Conservation (phyloP, 2,329 filamentous ascomycete genomes). For the Monascus ruber region DNA sequence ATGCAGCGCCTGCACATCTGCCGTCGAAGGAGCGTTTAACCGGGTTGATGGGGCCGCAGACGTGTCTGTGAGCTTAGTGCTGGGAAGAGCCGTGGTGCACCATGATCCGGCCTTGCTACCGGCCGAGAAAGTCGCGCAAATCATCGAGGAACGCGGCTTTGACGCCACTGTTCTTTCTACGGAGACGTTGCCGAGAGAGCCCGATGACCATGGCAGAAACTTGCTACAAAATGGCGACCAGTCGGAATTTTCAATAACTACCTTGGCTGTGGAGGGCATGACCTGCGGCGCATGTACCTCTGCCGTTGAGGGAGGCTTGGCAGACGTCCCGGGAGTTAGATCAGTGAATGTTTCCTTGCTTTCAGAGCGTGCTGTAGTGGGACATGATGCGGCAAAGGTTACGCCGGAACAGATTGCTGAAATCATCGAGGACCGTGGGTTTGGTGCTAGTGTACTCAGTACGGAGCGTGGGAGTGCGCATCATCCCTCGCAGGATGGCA, state of each 20-base stretch:
- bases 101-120: constrained; percentile 69
- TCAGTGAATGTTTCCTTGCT: constrained; percentile 72
- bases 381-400: constrained; percentile 55
- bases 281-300: constrained; percentile 85
- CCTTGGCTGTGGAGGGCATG: constrained; percentile 73
- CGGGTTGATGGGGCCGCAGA: constrained; percentile 67
- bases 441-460: constrained; percentile 68
- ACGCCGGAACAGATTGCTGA: constrained; percentile 44
- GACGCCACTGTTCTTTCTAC: constrained; percentile 82
- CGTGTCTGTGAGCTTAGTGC: constrained; percentile 85
- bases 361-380: constrained; percentile 73
- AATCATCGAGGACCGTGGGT: constrained; percentile 58
- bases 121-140: constrained; percentile 66
- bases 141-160: constrained; percentile 85
- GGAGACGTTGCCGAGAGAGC: constrained; percentile 51
- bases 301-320: constrained; percentile 70
- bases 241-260: constrained; percentile 51
- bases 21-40: constrained; percentile 87
- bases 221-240: constrained; percentile 17
- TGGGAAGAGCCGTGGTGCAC: constrained; percentile 89
- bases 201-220: constrained; percentile 21
- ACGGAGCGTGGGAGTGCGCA: constrained; percentile 39
- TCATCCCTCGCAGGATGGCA: constrained; percentile 20
- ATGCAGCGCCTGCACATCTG: constrained; percentile 88
- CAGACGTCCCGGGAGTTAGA: constrained; percentile 59